Percentiles rank a stretch among this genome's conserved stretches.
phyloP scores from a whole-genome alignment of 1,284 basidiomycete species.

The Gastroboletus turbinatus region DNA sequence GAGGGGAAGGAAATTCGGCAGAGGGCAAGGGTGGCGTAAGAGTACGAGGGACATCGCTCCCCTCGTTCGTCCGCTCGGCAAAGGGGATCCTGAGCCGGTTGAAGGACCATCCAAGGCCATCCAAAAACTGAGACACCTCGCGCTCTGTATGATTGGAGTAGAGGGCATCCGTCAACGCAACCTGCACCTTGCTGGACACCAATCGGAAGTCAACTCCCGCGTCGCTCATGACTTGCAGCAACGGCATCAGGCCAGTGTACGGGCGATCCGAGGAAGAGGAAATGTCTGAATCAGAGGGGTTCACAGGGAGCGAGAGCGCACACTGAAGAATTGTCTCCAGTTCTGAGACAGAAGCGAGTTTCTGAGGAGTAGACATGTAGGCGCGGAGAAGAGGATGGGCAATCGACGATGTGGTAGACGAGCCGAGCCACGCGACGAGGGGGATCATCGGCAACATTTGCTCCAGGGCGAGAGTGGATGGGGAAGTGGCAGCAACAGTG shows the following conservation, averaged over 20 bases:
- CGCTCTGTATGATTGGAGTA: conserved; percentile 20
- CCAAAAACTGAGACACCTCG: conserved; percentile 29
- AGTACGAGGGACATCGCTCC: conserved; percentile 6
- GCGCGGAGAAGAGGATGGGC: conserved; percentile 26
- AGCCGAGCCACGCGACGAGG: conserved; percentile 17
- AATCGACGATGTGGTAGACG: conserved; percentile 10
- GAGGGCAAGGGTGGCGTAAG: conserved; percentile 11
- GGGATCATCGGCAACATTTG: conserved; percentile 17
- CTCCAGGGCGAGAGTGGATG: conserved; percentile 7
- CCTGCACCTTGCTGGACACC: conserved; percentile 22
- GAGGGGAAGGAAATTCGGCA: conserved; percentile 14
- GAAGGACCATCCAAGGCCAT: conserved; percentile 20
- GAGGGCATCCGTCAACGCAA: conserved; percentile 26
- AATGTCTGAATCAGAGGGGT: not conserved
- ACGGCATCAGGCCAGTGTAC: conserved; percentile 22
- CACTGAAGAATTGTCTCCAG: conserved; percentile 33
- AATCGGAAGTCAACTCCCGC: conserved; percentile 16
- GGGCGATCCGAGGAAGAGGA: conserved; percentile 4
- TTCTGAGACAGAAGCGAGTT: conserved; percentile 23
- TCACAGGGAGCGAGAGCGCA: conserved; percentile 24
- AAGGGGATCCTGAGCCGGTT: conserved; percentile 24
- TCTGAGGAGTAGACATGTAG: conserved; percentile 30
- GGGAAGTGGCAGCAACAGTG: conserved; percentile 3
- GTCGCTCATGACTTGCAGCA: conserved; percentile 25
- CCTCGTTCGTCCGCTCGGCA: conserved; percentile 15